These are phyloP conservation scores for Epichloe gansuensis DNA, from an alignment of 2,329 filamentous ascomycete genomes.

Conservation along the genomic window DNA sequence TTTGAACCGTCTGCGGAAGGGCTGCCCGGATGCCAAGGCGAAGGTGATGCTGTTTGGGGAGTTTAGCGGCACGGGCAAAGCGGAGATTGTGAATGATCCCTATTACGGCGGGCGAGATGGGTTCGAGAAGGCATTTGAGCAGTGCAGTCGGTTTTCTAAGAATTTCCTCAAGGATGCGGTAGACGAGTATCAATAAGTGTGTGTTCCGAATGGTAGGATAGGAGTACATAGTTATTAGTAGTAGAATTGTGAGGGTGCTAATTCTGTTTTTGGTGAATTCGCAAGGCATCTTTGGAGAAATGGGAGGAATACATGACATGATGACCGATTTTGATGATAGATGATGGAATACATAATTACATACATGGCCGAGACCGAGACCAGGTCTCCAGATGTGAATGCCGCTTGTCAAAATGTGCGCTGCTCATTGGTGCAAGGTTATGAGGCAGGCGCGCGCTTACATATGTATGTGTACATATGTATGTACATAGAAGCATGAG, in stretches of 20 bases:
- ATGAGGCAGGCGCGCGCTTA: slow-evolving; percentile 5
- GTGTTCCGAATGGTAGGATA: background rate
- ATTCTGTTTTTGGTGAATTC: too few relatives aligned
- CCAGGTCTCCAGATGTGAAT: too few relatives aligned
- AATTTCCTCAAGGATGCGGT: slow-evolving; percentile 57
- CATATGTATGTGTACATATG: too few relatives aligned
- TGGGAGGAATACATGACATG: background rate
- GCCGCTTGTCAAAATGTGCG: too few relatives aligned
- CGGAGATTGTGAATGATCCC: slow-evolving; percentile 72
- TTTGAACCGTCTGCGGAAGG: slow-evolving; percentile 47
- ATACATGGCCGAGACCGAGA: too few relatives aligned
- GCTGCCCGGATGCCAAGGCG: slow-evolving; percentile 46
- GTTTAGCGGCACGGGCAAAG: slow-evolving; percentile 50
- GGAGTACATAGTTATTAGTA: background rate
- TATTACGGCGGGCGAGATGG: slow-evolving; percentile 82
- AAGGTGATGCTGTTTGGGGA: slow-evolving; percentile 78
- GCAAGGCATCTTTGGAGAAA: too few relatives aligned
- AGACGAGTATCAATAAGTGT: slow-evolving; percentile 11
- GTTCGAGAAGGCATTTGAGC: slow-evolving; percentile 78
- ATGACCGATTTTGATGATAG: too few relatives aligned
- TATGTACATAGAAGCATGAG: background rate
- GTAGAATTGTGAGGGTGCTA: too few relatives aligned
- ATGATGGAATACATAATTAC: too few relatives aligned
- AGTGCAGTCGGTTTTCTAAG: slow-evolving; percentile 63
- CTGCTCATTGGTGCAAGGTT: too few relatives aligned